Percentiles rank a stretch among this genome's conserved stretches.
phyloP scores from a whole-genome alignment of 768 basidiomycete species.

The Boletus bicolor region DNA sequence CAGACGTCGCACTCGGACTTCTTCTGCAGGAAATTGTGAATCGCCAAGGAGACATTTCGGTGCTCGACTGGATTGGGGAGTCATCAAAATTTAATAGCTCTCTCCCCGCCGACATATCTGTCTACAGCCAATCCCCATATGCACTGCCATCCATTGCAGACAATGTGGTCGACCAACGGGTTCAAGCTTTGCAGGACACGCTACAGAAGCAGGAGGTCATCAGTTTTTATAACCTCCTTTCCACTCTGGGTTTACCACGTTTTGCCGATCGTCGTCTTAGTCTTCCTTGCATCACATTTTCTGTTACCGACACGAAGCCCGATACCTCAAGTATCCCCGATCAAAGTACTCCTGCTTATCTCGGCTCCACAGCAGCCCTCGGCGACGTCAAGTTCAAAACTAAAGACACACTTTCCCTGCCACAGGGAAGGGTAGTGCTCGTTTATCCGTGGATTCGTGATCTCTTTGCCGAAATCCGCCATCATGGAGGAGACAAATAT shows the following conservation, averaged over 20 bases:
- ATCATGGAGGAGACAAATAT: not conserved
- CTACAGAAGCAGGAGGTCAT: not conserved
- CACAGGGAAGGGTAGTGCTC: not conserved
- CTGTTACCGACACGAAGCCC: not conserved
- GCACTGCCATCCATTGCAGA: not conserved
- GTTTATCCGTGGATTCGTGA: slow-evolving; percentile 12
- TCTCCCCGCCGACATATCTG: slow-evolving; percentile 13
- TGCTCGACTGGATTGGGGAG: slow-evolving; percentile 20
- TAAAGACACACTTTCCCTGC: not conserved
- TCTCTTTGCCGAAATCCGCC: not conserved
- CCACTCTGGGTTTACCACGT: not conserved
- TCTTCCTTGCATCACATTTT: slow-evolving; percentile 14
- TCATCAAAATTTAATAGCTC: slow-evolving; percentile 16
- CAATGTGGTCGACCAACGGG: not conserved
- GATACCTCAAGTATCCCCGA: not conserved
- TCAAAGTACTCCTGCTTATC: not conserved
- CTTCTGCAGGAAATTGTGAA: slow-evolving; percentile 15
- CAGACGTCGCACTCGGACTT: slow-evolving; percentile 4
- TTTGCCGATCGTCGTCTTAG: slow-evolving; percentile 7
- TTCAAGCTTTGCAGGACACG: not conserved
- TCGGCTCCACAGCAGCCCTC: not conserved
- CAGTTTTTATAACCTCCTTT: not conserved
- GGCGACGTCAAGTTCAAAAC: not conserved
- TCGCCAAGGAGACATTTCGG: slow-evolving; percentile 10
- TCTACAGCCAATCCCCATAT: slow-evolving; percentile 5